These are phyloP conservation scores for Hypoxylon sp. DNA, from an alignment of 2,329 filamentous ascomycete genomes.

Conservation along the genomic window DNA sequence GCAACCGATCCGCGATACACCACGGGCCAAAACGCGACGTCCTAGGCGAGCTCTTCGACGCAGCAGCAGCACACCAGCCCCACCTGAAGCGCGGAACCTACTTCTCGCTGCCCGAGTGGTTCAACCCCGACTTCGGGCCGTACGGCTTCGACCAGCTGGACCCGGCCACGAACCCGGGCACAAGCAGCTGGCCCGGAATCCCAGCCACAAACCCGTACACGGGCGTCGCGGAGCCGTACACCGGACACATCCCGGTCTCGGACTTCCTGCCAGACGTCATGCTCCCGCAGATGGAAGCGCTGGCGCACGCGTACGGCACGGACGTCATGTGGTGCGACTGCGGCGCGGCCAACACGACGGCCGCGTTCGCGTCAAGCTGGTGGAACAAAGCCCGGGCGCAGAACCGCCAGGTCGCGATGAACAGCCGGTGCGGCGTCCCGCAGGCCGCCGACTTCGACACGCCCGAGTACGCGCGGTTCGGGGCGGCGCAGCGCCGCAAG, in stretches of 20 bases:
- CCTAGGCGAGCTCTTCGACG: constrained; percentile 54
- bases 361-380: constrained; percentile 53
- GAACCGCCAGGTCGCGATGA: constrained; percentile 61
- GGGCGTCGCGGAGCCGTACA: constrained; percentile 52
- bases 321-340: constrained; percentile 62
- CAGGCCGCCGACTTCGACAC: constrained; percentile 65
- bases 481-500: constrained; percentile 60
- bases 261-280: constrained; percentile 56
- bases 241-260: constrained; percentile 49
- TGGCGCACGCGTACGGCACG: constrained; percentile 53
- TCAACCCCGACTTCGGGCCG: constrained; percentile 54
- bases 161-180: constrained; percentile 37
- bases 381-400: constrained; percentile 51
- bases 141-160: constrained; percentile 53
- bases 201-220: constrained; percentile 56
- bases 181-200: constrained; percentile 50
- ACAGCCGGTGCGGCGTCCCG: constrained; percentile 64
- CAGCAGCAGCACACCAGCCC: constrained; percentile 52
- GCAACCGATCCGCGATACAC: constrained; percentile 52
- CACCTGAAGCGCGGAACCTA: constrained; percentile 55
- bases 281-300: constrained; percentile 56
- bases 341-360: constrained; percentile 54
- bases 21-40: constrained; percentile 54
- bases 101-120: constrained; percentile 60
- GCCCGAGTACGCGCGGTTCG: constrained; percentile 64